These are phyloP conservation scores for Saccharomycopsis crataegensis DNA, from an alignment of 1,139 yeast species.

Conservation along the genomic window DNA sequence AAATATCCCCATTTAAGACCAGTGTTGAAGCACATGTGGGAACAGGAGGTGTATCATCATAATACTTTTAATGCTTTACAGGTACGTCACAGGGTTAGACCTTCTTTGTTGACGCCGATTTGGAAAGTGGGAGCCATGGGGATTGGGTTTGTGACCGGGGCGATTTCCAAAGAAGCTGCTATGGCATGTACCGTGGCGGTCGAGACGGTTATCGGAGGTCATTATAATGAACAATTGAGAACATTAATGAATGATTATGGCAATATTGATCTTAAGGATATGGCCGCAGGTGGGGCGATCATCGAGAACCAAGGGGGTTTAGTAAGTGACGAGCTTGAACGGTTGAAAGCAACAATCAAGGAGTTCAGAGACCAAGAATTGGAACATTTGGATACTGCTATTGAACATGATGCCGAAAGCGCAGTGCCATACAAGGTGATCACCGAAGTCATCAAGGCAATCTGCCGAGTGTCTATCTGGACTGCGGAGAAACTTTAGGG, in stretches of 20 bases:
- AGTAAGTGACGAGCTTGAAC: slow-evolving; percentile 45
- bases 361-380: slow-evolving; percentile 90
- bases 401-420: slow-evolving; percentile 81
- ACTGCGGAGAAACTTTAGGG: slow-evolving; percentile 71
- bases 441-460: slow-evolving; percentile 78
- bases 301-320: slow-evolving; percentile 24
- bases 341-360: slow-evolving; percentile 56
- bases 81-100: slow-evolving; percentile 72
- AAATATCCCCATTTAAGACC: slow-evolving; percentile 67
- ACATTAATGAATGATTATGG: slow-evolving; percentile 57
- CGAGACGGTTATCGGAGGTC: slow-evolving; percentile 96
- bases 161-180: slow-evolving; percentile 89
- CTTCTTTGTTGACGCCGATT: slow-evolving; percentile 80
- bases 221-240: slow-evolving; percentile 84
- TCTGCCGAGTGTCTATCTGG: slow-evolving; percentile 86
- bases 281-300: slow-evolving; percentile 28
- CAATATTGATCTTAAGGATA: slow-evolving; percentile 37
- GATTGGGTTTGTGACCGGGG: slow-evolving; percentile 81
- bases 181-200: slow-evolving; percentile 99
- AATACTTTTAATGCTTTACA: slow-evolving; percentile 75
- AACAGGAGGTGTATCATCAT: slow-evolving; percentile 89
- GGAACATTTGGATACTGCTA: slow-evolving; percentile 92
- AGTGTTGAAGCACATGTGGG: slow-evolving; percentile 93
- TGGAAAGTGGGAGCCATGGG: slow-evolving; percentile 91
- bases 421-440: slow-evolving; percentile 88